Evolutionary conservation across 2,329 filamentous ascomycete genomes (phyloP), one percentile per base, ranked within the genome.

Genomic region (Hypoxylon rubiginosum): DNA sequence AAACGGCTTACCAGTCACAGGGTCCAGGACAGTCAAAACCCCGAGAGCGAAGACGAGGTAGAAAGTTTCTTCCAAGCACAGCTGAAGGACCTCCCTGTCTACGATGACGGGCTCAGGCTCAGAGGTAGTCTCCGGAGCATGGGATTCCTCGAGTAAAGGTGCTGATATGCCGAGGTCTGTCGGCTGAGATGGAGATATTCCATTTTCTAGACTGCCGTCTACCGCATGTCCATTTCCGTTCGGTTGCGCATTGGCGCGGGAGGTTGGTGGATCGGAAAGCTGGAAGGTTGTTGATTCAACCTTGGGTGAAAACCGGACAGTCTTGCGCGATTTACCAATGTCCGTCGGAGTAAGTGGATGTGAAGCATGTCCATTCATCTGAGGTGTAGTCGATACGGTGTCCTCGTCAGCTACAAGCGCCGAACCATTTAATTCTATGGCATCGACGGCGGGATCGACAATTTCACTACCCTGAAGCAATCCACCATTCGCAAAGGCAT

Each of bases 41-140:
- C 95, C 95, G 0, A 99, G 83, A 0, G 86, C 91, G 76, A 97
- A 98, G 4, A 84, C 85, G 9, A 99, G 85, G 77, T 97, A 99
- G 79, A 98, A 97, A 0, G 94, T 91, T 79, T 99, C 96, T 78
- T 97, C 94, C 0, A 91, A 86, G 2, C 91, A 94, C 8, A 99
- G 84, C 76, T 98, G 96, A n/a, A 97, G 88, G 75, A 97, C 94
- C 74, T 99, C 96, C 80, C 81, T 85, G 70, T 88, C 83, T 54
- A 78, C 72, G 2, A 86, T 73, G n/a, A 77, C 70, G 1, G 43
- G 21, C 11, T 58, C 36, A 8, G 30, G n/a, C 46, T 58, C 60
- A 15, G 39, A 11, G 15, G 7, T 58, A 21, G 32, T 30, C 10
- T 58, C 19, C n/a, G 53, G n/a, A 5, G 5, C 17, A 24, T 34